Percentiles rank a stretch among this genome's conserved stretches.
These are phyloP conservation scores for Anacardium occidentale DNA, from an alignment of 345 rosid genomes.

Conservation along the genomic window DNA sequence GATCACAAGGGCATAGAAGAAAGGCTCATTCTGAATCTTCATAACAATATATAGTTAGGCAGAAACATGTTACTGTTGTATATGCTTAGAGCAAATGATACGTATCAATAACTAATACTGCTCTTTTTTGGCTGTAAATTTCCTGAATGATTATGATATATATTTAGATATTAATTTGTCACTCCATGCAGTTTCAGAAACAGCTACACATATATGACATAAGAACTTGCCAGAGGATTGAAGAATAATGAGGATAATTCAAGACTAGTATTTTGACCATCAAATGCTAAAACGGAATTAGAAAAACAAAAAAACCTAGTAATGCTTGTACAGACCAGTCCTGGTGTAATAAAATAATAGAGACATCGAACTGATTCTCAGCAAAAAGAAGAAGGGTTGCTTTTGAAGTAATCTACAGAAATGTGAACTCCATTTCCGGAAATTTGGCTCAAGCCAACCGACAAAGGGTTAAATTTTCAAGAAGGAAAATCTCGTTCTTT, in stretches of 20 bases:
- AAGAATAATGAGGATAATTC: no score
- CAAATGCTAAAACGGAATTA: no score
- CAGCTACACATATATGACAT: no score
- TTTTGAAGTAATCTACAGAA: not conserved
- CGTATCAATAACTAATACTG: slow-evolving; percentile 8
- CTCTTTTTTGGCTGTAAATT: slow-evolving; percentile 11
- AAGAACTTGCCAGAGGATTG: no score
- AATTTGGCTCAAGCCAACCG: not conserved
- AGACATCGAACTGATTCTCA: not conserved
- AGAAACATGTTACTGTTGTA: slow-evolving; percentile 13
- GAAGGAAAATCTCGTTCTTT: no score
- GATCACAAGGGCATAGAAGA: slow-evolving; percentile 63
- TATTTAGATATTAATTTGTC: not conserved
- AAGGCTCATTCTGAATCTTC: slow-evolving; percentile 13
- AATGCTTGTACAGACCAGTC: no score
- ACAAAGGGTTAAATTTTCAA: not conserved
- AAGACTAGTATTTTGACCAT: no score
- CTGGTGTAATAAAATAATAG: no score
- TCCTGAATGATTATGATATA: not conserved
- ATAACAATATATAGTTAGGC: slow-evolving; percentile 11
- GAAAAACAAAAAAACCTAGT: no score
- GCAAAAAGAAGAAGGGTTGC: not conserved
- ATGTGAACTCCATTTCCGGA: no score
- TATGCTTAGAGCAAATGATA: slow-evolving; percentile 22
- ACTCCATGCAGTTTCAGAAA: not conserved